Evolutionary conservation across 2,329 filamentous ascomycete species (phyloP), one percentile per base, ranked within the genome.

Genomic region (Coniochaeta sp.): DNA sequence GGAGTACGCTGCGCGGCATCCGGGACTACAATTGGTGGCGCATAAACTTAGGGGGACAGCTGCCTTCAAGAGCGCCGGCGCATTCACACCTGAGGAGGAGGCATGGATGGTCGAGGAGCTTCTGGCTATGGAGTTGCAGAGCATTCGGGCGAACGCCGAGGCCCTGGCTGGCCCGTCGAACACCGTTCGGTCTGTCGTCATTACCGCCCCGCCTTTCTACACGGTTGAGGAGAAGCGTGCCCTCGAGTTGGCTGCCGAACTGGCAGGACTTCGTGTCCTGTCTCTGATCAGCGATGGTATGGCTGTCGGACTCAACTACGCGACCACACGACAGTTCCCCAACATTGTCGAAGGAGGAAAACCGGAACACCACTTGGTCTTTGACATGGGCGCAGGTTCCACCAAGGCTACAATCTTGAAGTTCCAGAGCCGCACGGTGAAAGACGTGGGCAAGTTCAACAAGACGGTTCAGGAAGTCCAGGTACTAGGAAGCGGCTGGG

Each of bases 401-500:
- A 90, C 93, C 34, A 96, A 91, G 68, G 93, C 93, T 5, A 95
- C 92, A 7, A 79, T 99, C 58, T 77, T 99, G 71, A 89, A 88
- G 68, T 96, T 99, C 77, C 93, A 97, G 74, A 89, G 90, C 71
- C 88, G 89, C 67, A 87, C 83, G 1, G 88, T 98, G 64, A 99
- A 98, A 81, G 93, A 97, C 67, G 77, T 93, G 60, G 93, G 92
- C 65, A 92, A 90, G 73, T 93, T 85, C 79, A 98, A 97, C 81
- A 98, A 98, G 84, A 97, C 92, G 1, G 78, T 99, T 34, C 95
- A 98, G 72, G 95, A 99, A 73, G 89, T 98, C n/a, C 86, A 91
- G 63, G 90, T 96, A 40, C 68, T 97, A 52, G 93, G 93, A 61
- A 84, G 84, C 66, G 91, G 91, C 62, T 99, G 91, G 90, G 95